Percentiles rank a stretch among this genome's conserved stretches.
Conservation (phyloP, 2,329 filamentous ascomycete species). For the Neopestalotiopsis sp. region DNA sequence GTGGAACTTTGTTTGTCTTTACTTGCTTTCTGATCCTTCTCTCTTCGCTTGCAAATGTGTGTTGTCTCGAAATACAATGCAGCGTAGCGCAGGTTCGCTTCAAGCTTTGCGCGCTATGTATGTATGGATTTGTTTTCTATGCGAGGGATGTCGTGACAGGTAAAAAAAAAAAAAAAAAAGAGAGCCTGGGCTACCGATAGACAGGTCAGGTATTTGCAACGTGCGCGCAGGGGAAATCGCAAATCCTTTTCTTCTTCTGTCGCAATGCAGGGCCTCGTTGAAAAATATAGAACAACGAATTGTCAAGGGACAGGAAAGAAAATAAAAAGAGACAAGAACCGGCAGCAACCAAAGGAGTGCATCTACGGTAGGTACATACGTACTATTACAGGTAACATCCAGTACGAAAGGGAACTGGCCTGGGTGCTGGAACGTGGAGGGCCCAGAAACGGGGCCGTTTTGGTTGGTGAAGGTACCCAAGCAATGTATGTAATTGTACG, state of each 20-base stretch:
- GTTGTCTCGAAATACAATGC: neutral
- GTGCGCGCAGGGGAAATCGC: neutral
- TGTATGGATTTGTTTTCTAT: neutral
- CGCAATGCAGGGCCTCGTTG: neutral
- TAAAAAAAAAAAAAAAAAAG: neutral
- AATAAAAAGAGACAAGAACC: neutral
- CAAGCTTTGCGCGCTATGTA: neutral
- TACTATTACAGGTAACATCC: neutral
- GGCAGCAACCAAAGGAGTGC: neutral
- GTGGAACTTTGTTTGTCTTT: neutral
- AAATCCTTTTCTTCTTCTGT: conserved; percentile 1
- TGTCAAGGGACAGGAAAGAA: neutral
- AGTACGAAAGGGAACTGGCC: neutral
- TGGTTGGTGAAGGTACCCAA: neutral
- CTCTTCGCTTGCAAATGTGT: neutral
- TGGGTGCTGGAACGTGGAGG: neutral
- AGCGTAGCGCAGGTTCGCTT: neutral
- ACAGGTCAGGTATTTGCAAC: neutral
- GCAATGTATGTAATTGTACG: conserved; percentile 15
- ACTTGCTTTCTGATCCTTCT: neutral
- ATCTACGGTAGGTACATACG: neutral
- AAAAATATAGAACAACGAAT: neutral
- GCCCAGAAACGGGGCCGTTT: neutral
- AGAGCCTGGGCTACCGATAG: no score
- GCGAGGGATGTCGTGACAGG: neutral